A percentile compares a stretch with the other conserved stretches of the same genome.
phyloP scores from a whole-genome alignment of 306 rosid genomes.

The Prinsepia uniflora region DNA sequence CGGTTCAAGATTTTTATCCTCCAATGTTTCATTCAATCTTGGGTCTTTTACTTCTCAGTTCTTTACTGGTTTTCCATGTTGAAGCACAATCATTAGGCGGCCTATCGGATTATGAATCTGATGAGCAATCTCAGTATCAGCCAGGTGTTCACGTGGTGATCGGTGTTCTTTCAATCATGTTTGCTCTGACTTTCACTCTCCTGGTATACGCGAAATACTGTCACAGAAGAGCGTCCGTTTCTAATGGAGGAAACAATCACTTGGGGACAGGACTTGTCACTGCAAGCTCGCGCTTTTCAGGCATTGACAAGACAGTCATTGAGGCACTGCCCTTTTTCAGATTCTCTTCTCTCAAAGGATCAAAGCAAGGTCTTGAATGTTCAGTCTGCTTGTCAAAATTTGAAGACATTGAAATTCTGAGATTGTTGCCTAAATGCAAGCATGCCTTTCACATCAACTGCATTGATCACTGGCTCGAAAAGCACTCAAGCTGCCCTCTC shows the following conservation, averaged over 20 bases:
- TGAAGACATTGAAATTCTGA: constrained; percentile 71
- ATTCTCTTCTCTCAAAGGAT: constrained; percentile 80
- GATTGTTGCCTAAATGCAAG: constrained; percentile 80
- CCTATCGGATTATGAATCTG: too few relatives aligned
- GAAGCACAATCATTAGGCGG: too few relatives aligned
- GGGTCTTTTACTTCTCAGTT: too few relatives aligned
- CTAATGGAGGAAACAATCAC: constrained; percentile 22
- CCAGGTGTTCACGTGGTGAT: constrained; percentile 65
- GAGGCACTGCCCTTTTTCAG: constrained; percentile 90
- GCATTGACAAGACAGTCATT: constrained; percentile 68
- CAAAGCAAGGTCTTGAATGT: constrained; percentile 87
- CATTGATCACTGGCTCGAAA: constrained; percentile 90
- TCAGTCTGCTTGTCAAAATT: constrained; percentile 83
- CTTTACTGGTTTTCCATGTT: too few relatives aligned
- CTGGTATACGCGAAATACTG: constrained; percentile 68
- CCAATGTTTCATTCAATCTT: too few relatives aligned
- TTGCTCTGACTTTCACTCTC: constrained; percentile 52
- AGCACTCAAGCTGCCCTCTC: constrained; percentile 90
- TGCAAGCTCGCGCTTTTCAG: constrained; percentile 65
- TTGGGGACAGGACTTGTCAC: constrained; percentile 23
- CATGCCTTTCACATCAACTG: constrained; percentile 91
- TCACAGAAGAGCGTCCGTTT: constrained; percentile 19
- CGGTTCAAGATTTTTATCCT: too few relatives aligned
- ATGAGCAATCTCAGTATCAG: constrained; percentile 32
- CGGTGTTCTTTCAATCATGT: constrained; percentile 52